Base-by-base conservation (phyloP, 2,329 filamentous ascomycete genomes). In the Colletotrichum lentis region DNA sequence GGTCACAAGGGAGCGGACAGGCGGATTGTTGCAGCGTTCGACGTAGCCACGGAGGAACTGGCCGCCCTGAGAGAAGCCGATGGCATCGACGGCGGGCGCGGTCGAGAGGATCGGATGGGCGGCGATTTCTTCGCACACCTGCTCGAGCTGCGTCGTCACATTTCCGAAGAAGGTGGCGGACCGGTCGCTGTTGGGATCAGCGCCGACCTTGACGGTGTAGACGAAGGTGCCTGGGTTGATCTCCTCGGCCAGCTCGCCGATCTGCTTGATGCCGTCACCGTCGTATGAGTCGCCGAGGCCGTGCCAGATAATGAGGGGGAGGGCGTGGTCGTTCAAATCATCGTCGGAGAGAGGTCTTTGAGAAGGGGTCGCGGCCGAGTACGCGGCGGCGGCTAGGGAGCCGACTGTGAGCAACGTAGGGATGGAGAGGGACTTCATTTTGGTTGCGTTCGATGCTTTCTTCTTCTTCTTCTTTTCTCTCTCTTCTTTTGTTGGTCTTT, bases 271-370 rank as follows among this genome's bases (percentile, higher is more conserved):
- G 65, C 94, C 94, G 1, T 94, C 90, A 71, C 88, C 87, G 60
- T 88, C 86, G 81, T 90, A 96, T 77, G 90, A 86, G 80, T 96
- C 92, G 74, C 88, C 89, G 12, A 89, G 83, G 31, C 88, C 96
- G 79, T 99, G 96, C 96, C 96, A 99, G 80, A 99, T 92, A 68
- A 99, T 86, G 43, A 99, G 85, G 0, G 96, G 96, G 37, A 97
- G 86, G 3, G 92, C 93, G n/a, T 86, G 89, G 72, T 89, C 86
- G 75, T 84, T 78, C 56, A 81, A 74, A 47, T 83, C 78, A 35
- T 80, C 79, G 71, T 78, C 49, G 41, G 59, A 62, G 52, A 64
- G 54, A 43, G 61, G 47, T 2, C 71, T 14, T 66, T 58, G 59
- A 3, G 56, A 58, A 5, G 56, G 56, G 56, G 52, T 11, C 53